Evolutionary conservation across 2,329 filamentous ascomycete genomes (phyloP).

Genomic region (Aspergillus floridensis): DNA sequence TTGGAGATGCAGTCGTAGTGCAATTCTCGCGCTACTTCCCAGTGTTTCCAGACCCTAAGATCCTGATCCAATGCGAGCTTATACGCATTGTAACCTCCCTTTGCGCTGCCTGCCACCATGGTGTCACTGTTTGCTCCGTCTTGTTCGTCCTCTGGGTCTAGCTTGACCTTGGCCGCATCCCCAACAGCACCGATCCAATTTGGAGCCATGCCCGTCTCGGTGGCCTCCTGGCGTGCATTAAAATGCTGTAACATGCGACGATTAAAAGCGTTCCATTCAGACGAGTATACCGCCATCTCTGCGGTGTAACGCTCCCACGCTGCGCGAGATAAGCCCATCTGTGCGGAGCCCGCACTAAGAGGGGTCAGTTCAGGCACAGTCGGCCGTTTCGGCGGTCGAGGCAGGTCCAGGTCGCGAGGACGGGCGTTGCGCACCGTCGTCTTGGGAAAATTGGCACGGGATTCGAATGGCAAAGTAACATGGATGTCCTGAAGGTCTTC

Average conservation of each 20-base stretch:
- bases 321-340: conserved; percentile 42
- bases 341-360: conserved; percentile 29
- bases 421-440: conserved; percentile 39
- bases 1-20: conserved; percentile 45
- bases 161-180: conserved; percentile 39
- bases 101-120: conserved; percentile 29
- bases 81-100: conserved; percentile 46
- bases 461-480: conserved; percentile 58
- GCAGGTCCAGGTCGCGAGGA: conserved; percentile 45
- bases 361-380: conserved; percentile 28
- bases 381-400: conserved; percentile 53
- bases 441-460: conserved; percentile 47
- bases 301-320: conserved; percentile 53
- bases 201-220: conserved; percentile 44
- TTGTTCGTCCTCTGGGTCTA: conserved; percentile 24
- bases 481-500: conserved; percentile 54
- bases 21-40: conserved; percentile 48
- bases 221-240: conserved; percentile 49
- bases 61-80: conserved; percentile 48
- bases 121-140: conserved; percentile 30
- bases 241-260: conserved; percentile 57
- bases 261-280: conserved; percentile 57
- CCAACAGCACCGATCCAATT: conserved; percentile 55
- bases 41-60: conserved; percentile 45
- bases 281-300: conserved; percentile 55